Percentiles rank a stretch among this genome's conserved stretches.
These are phyloP conservation scores for Circinella umbellata DNA, from an alignment of 371 early-diverging fungal species.

Conservation along the genomic window DNA sequence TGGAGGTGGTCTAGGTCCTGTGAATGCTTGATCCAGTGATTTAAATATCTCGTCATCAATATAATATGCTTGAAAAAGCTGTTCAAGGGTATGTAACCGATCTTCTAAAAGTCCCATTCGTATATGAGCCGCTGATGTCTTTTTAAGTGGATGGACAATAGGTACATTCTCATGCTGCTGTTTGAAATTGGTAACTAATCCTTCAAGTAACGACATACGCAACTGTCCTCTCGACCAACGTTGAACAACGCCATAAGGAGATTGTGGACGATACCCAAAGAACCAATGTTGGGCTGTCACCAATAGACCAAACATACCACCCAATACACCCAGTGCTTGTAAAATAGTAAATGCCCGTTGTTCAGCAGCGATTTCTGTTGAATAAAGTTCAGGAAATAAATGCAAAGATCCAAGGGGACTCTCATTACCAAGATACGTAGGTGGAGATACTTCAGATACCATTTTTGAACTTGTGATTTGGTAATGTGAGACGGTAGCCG, in stretches of 20 bases:
- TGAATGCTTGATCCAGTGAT: constrained; percentile 28
- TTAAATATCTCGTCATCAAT: constrained; percentile 43
- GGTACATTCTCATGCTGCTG: constrained; percentile 28
- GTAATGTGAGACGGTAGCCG: constrained; percentile 1
- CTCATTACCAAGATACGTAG: background rate
- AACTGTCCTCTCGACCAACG: constrained; percentile 23
- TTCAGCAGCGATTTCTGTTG: constrained; percentile 24
- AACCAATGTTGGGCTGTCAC: constrained; percentile 26
- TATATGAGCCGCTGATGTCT: constrained; percentile 3
- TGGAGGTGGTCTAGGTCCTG: background rate
- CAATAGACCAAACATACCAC: constrained; percentile 41
- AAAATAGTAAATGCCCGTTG: constrained; percentile 38
- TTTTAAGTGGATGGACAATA: constrained; percentile 37
- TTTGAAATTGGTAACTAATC: constrained; percentile 21
- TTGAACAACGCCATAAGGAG: constrained; percentile 25
- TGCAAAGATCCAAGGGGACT: constrained; percentile 27
- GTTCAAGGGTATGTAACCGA: constrained; percentile 36
- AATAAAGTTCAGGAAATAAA: constrained; percentile 24
- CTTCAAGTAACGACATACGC: constrained; percentile 29
- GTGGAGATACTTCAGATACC: background rate
- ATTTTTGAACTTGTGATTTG: constrained; percentile 9
- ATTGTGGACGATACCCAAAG: constrained; percentile 44
- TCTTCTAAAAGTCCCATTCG: constrained; percentile 35
- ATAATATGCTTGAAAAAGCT: constrained; percentile 43
- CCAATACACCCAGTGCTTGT: constrained; percentile 36